phyloP scores from a whole-genome alignment of 1,139 yeast genomes.

The Spencermartinsiella ligniputridi region DNA sequence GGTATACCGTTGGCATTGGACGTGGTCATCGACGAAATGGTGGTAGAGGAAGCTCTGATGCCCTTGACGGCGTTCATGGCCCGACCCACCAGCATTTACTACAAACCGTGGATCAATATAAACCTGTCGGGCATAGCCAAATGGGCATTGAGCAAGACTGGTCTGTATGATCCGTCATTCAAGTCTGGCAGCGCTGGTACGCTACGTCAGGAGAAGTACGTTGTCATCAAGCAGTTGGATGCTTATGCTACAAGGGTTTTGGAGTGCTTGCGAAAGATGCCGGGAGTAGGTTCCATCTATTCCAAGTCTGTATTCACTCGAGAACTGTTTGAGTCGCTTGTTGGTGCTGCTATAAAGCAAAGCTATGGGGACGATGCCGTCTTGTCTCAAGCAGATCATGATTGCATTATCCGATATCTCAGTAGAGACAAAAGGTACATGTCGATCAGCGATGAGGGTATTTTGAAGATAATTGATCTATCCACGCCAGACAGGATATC shows the following conservation, averaged over 20 bases:
- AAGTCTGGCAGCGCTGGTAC: slow-evolving; percentile 20
- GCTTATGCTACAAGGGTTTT: slow-evolving; percentile 19
- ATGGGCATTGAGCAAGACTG: slow-evolving; percentile 23
- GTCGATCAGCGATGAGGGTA: slow-evolving; percentile 17
- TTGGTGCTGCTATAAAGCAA: not conserved
- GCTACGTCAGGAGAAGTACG: slow-evolving; percentile 27
- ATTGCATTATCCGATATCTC: slow-evolving; percentile 27
- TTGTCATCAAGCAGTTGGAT: slow-evolving; percentile 21
- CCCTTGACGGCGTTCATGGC: slow-evolving; percentile 22
- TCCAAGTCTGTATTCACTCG: slow-evolving; percentile 25
- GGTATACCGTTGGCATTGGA: slow-evolving; percentile 36
- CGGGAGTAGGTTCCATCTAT: slow-evolving; percentile 13
- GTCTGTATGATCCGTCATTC: slow-evolving; percentile 23
- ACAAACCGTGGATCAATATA: slow-evolving; percentile 15
- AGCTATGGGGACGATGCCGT: not conserved
- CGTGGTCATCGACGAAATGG: slow-evolving; percentile 32
- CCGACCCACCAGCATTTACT: slow-evolving; percentile 15
- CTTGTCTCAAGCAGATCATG: slow-evolving; percentile 24
- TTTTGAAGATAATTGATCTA: slow-evolving; percentile 19
- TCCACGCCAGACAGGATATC: not conserved
- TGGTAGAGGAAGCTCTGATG: slow-evolving; percentile 23
- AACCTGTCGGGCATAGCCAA: slow-evolving; percentile 16
- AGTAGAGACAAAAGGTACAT: slow-evolving; percentile 25
- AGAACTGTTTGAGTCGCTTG: slow-evolving; percentile 15
- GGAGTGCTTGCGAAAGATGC: slow-evolving; percentile 13